phyloP scores from a whole-genome alignment of 208 protist genomes.

The Acanthamoeba royreba region DNA sequence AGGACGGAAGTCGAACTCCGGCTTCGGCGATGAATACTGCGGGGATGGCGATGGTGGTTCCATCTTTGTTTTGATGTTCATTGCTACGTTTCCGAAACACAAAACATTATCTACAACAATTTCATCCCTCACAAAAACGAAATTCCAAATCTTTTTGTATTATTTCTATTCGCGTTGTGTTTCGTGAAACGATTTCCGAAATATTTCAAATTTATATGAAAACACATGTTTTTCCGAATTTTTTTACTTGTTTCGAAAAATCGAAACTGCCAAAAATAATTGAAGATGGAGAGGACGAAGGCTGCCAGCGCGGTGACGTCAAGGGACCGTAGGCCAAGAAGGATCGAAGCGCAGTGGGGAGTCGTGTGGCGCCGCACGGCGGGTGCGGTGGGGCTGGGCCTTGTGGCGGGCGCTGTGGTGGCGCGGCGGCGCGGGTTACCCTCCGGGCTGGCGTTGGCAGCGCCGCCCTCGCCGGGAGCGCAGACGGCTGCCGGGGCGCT shows the following conservation, averaged over 20 bases:
- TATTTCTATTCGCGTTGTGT: no score
- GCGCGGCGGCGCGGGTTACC: background rate
- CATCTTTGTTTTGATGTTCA: background rate
- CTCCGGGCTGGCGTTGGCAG: background rate
- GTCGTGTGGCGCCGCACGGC: background rate
- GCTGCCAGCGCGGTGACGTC: no score
- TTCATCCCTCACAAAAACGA: no score
- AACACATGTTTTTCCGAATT: background rate
- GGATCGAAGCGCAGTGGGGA: background rate
- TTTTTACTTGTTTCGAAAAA: background rate
- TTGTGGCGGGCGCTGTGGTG: background rate
- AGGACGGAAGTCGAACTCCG: background rate
- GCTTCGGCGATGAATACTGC: background rate
- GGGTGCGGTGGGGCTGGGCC: background rate
- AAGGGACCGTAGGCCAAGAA: no score
- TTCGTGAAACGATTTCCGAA: no score
- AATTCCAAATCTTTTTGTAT: no score
- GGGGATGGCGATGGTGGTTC: background rate
- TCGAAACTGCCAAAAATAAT: background rate
- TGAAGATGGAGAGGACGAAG: background rate
- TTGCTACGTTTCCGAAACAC: no score
- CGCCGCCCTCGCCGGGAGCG: background rate
- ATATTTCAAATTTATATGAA: background rate
- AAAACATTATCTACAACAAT: no score
- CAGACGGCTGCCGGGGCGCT: background rate